Conservation (phyloP, 805 yeast species). For the Yamadazyma philogaea region DNA sequence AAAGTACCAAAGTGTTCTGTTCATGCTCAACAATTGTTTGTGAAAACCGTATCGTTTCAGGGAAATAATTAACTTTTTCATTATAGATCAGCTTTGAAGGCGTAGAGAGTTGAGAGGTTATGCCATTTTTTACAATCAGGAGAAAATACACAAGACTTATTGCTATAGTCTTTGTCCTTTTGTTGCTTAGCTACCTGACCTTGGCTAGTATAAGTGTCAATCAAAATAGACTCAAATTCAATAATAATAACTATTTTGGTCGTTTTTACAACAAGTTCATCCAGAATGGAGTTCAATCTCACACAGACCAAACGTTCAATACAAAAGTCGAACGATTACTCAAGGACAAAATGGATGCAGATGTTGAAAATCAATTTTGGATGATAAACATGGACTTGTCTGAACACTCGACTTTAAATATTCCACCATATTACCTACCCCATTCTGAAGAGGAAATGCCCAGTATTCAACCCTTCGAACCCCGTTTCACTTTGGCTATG, state of each 20-base stretch:
- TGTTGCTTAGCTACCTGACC: neutral
- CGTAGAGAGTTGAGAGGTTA: neutral
- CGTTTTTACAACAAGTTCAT: conserved; percentile 8
- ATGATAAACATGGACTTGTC: conserved; percentile 14
- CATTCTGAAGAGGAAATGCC: conserved; percentile 16
- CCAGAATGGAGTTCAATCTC: neutral
- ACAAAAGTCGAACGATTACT: conserved; percentile 17
- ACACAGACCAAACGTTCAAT: conserved; percentile 12
- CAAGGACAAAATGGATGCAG: conserved; percentile 16
- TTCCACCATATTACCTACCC: conserved; percentile 12
- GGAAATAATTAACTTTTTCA: neutral
- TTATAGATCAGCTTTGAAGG: too few species aligned
- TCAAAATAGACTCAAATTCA: neutral
- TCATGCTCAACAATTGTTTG: too few species aligned
- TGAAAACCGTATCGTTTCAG: too few species aligned
- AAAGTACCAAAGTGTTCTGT: neutral
- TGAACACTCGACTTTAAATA: conserved; percentile 11
- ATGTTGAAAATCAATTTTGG: conserved; percentile 26
- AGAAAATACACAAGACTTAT: conserved; percentile 7
- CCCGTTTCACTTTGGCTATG: conserved; percentile 27
- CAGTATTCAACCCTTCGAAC: conserved; percentile 27
- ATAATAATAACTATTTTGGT: conserved; percentile 11
- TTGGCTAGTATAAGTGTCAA: conserved; percentile 2
- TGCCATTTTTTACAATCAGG: conserved; percentile 6
- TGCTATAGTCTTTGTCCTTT: conserved; percentile 1